Conservation (phyloP, 2,329 filamentous ascomycete species). For the Colletotrichum magnum region DNA sequence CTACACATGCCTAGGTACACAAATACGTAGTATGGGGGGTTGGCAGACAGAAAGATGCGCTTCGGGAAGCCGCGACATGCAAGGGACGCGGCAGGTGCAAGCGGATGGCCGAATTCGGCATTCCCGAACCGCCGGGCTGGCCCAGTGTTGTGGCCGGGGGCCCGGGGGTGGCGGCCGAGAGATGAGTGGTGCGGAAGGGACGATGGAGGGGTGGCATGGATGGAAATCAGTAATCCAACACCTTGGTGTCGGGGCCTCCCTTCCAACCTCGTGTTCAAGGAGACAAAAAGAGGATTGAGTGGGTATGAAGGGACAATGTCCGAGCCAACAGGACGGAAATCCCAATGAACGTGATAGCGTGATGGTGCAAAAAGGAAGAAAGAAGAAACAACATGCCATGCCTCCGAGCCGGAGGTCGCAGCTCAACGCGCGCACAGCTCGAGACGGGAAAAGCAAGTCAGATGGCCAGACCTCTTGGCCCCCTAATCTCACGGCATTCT, state of each 20-base stretch:
- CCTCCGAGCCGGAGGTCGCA: slow-evolving; percentile 24
- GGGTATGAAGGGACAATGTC: background rate
- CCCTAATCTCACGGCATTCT: slow-evolving; percentile 24
- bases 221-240: slow-evolving; percentile 7
- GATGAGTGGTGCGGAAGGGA: background rate
- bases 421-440: background rate
- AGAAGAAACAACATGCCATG: background rate
- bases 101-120: slow-evolving; percentile 25
- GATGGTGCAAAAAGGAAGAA: slow-evolving; percentile 11
- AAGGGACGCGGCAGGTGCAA: slow-evolving; percentile 11
- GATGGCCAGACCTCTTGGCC: slow-evolving; percentile 17
- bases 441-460: background rate
- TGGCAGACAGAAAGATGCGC: background rate
- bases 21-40: background rate
- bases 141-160: background rate
- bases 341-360: slow-evolving; percentile 25
- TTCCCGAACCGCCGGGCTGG: slow-evolving; percentile 8
- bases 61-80: slow-evolving; percentile 9
- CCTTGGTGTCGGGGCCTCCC: slow-evolving; percentile 10
- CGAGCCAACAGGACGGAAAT: slow-evolving; percentile 23
- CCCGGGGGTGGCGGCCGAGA: slow-evolving; percentile 9
- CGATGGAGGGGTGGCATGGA: background rate
- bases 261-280: slow-evolving; percentile 26
- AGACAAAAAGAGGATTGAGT: background rate
- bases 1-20: background rate